phyloP scores from a whole-genome alignment of 225 moss, liverwort and hornwort species.

The Physcomitrium patens region DNA sequence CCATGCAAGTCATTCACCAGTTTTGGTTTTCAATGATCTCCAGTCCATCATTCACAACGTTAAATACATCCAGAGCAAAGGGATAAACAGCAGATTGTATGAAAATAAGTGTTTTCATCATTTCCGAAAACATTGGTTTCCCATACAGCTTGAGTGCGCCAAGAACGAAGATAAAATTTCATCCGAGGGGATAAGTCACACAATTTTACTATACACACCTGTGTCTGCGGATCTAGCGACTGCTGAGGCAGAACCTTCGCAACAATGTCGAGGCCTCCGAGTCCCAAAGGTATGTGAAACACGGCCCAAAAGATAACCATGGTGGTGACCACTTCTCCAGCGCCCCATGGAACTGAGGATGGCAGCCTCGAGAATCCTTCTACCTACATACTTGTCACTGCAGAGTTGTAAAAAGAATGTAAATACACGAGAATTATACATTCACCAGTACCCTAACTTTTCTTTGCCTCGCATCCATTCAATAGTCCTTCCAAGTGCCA shows the following conservation, averaged over 20 bases:
- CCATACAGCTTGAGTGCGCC: neutral
- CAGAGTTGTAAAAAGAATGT: slow-evolving; percentile 33
- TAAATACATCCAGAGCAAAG: neutral
- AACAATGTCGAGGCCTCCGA: slow-evolving; percentile 68
- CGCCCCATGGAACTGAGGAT: slow-evolving; percentile 54
- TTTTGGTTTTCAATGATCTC: no score
- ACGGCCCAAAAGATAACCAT: slow-evolving; percentile 68
- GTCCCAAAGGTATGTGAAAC: slow-evolving; percentile 66
- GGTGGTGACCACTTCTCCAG: slow-evolving; percentile 52
- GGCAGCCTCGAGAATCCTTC: slow-evolving; percentile 60
- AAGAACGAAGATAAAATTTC: neutral
- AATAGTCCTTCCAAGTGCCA: no score
- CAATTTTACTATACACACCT: slow-evolving; percentile 37
- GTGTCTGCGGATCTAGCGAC: slow-evolving; percentile 48
- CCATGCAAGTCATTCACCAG: neutral
- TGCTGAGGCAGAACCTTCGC: slow-evolving; percentile 56
- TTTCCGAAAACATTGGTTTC: slow-evolving; percentile 5
- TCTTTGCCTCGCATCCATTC: neutral
- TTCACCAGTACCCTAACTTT: neutral
- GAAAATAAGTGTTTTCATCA: neutral
- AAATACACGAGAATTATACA: slow-evolving; percentile 22
- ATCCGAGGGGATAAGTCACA: neutral
- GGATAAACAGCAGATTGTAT: neutral
- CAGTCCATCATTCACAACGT: no score
- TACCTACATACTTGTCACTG: slow-evolving; percentile 44